Conservation (phyloP, 2,329 filamentous ascomycete genomes). For the Phialophora expanda region DNA sequence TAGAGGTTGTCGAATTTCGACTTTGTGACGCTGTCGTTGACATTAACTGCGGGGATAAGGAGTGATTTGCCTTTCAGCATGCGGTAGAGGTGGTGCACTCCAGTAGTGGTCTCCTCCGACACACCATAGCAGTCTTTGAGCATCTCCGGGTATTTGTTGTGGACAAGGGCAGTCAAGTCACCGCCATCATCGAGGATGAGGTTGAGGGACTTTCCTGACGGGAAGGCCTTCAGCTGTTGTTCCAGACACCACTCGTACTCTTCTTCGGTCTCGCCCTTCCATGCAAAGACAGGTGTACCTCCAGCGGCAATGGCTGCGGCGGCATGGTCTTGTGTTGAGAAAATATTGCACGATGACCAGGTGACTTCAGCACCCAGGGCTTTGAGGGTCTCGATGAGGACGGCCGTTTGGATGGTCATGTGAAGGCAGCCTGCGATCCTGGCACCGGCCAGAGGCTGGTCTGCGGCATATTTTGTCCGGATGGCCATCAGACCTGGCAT, state of each 20-base stretch:
- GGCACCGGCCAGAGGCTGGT: slow-evolving; percentile 93
- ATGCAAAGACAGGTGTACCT: slow-evolving; percentile 85
- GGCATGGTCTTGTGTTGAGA: slow-evolving; percentile 98
- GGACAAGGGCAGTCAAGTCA: slow-evolving; percentile 93
- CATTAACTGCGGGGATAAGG: slow-evolving; percentile 94
- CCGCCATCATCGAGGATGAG: slow-evolving; percentile 98
- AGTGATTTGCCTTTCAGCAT: slow-evolving; percentile 93
- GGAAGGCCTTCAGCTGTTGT: slow-evolving; percentile 97
- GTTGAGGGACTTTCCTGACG: slow-evolving; percentile 95
- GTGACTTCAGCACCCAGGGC: slow-evolving; percentile 96
- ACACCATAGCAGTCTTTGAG: slow-evolving; percentile 98
- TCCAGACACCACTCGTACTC: slow-evolving; percentile 99
- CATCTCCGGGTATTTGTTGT: slow-evolving; percentile 98
- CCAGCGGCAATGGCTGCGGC: slow-evolving; percentile 94
- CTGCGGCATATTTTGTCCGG: slow-evolving; percentile 83
- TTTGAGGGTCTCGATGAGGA: slow-evolving; percentile 97
- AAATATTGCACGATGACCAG: slow-evolving; percentile 99
- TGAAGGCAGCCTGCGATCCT: slow-evolving; percentile 97
- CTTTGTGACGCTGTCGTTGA: slow-evolving; percentile 99
- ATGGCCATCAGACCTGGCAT: slow-evolving; percentile 99
- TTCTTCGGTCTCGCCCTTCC: slow-evolving; percentile 96
- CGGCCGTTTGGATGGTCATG: slow-evolving; percentile 99
- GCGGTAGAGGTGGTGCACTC: slow-evolving; percentile 98
- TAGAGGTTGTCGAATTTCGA: slow-evolving; percentile 99
- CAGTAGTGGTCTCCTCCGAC: slow-evolving; percentile 99